Conservation (phyloP, 768 basidiomycete species). For the Termitomyces heimii region DNA sequence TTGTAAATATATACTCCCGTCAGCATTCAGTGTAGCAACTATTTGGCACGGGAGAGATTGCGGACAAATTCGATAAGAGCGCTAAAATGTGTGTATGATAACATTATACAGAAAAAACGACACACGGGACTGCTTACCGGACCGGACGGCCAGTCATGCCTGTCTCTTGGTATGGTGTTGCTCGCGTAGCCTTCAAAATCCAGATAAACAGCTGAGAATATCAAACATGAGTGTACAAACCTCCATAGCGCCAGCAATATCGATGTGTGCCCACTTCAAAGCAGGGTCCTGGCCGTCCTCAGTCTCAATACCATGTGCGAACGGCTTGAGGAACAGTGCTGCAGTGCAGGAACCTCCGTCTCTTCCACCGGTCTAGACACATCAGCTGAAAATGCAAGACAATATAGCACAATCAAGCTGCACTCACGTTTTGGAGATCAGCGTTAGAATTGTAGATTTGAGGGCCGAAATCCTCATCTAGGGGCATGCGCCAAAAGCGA, state of each 20-base stretch:
- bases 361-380: constrained; percentile 58
- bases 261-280: constrained; percentile 83
- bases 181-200: constrained; percentile 36
- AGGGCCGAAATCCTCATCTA: constrained; percentile 73
- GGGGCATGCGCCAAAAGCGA: constrained; percentile 87
- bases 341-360: constrained; percentile 74
- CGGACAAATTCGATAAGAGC: constrained; percentile 37
- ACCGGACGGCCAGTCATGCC: constrained; percentile 82
- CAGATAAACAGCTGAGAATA: neutral
- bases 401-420: neutral
- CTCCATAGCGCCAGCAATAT: constrained; percentile 80
- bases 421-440: constrained; percentile 69
- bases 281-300: constrained; percentile 47
- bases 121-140: constrained; percentile 44
- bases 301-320: constrained; percentile 68
- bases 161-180: constrained; percentile 58
- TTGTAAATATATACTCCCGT: neutral
- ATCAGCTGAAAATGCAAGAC: neutral
- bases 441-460: constrained; percentile 78
- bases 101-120: neutral
- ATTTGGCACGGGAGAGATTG: constrained; percentile 22
- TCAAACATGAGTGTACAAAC: constrained; percentile 25
- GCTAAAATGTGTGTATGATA: constrained; percentile 13
- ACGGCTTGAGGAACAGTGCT: constrained; percentile 81
- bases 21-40: neutral